Percentiles rank a stretch among this genome's conserved stretches.
phyloP scores from a whole-genome alignment of 2,329 filamentous ascomycete species.

The Colletotrichum sp. region DNA sequence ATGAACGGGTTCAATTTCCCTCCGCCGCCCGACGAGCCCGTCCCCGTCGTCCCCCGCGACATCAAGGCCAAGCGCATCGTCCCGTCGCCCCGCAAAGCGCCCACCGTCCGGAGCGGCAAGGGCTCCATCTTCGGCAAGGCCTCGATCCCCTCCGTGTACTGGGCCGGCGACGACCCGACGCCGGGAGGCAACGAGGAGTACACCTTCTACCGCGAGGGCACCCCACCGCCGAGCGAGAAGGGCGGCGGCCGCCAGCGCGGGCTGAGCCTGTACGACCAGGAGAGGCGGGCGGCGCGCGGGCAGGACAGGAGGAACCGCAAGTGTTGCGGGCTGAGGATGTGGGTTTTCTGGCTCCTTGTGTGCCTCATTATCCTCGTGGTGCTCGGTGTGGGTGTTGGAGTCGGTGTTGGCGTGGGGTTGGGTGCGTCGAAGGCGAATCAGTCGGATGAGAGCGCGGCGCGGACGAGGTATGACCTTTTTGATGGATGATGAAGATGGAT shows the following conservation, averaged over 20 bases:
- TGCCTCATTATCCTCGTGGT: slow-evolving; percentile 33
- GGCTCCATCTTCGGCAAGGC: slow-evolving; percentile 17
- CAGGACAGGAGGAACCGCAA: slow-evolving; percentile 23
- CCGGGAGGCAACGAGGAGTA: slow-evolving; percentile 24
- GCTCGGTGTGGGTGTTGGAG: slow-evolving; percentile 44
- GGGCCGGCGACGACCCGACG: slow-evolving; percentile 16
- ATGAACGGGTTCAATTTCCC: slow-evolving; percentile 2
- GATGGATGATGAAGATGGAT: not conserved
- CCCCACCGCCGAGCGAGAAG: slow-evolving; percentile 34
- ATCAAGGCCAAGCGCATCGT: slow-evolving; percentile 7
- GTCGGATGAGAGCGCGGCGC: not conserved
- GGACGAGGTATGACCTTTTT: not conserved
- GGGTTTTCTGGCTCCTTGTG: slow-evolving; percentile 40
- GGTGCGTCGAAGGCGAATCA: not conserved
- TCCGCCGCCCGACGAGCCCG: slow-evolving; percentile 12
- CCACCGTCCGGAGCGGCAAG: slow-evolving; percentile 17
- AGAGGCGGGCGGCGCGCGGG: not conserved
- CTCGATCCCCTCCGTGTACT: slow-evolving; percentile 18
- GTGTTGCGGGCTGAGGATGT: slow-evolving; percentile 32
- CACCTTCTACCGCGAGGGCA: slow-evolving; percentile 46
- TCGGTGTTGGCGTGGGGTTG: slow-evolving; percentile 42
- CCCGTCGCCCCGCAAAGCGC: slow-evolving; percentile 12
- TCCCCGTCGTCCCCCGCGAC: slow-evolving; percentile 9
- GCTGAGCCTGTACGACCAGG: slow-evolving; percentile 17
- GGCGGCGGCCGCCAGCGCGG: slow-evolving; percentile 1